Conservation (phyloP, 495 filamentous ascomycete species). For the Amniculicola lignicola region DNA sequence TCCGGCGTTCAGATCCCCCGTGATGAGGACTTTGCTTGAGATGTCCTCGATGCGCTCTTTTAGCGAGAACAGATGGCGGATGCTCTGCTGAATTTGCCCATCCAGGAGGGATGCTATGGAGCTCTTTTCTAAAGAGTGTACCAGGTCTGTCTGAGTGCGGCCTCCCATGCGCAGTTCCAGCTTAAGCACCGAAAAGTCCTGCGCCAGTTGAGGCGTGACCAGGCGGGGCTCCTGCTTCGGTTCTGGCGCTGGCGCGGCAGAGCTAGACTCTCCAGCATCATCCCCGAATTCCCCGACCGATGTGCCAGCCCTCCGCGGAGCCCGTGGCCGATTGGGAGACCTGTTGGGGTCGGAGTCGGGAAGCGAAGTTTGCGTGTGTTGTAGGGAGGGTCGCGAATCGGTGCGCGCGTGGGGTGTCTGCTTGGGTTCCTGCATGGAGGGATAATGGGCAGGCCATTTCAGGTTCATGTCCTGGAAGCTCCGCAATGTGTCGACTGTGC, state of each 20-base stretch:
- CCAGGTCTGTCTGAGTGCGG: slow-evolving; percentile 80
- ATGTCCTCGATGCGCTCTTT: slow-evolving; percentile 96
- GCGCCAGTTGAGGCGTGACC: slow-evolving; percentile 87
- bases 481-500: slow-evolving; percentile 75
- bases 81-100: slow-evolving; percentile 87
- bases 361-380: slow-evolving; percentile 41
- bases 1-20: slow-evolving; percentile 93
- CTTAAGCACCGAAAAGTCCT: slow-evolving; percentile 94
- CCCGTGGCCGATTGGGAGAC: slow-evolving; percentile 47
- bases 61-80: slow-evolving; percentile 81
- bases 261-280: slow-evolving; percentile 67
- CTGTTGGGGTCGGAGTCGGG: slow-evolving; percentile 41
- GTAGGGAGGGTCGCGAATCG: slow-evolving; percentile 40
- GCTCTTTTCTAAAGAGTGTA: slow-evolving; percentile 91
- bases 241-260: slow-evolving; percentile 57
- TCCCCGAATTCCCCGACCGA: slow-evolving; percentile 61
- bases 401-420: slow-evolving; percentile 21
- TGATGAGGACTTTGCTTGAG: slow-evolving; percentile 95
- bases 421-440: slow-evolving; percentile 56
- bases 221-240: slow-evolving; percentile 64
- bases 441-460: slow-evolving; percentile 92
- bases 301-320: slow-evolving; percentile 68
- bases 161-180: slow-evolving; percentile 87
- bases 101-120: slow-evolving; percentile 88
- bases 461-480: slow-evolving; percentile 83